Evolutionary conservation across 2,329 filamentous ascomycete genomes (phyloP), one percentile per base, ranked within the genome.

Genomic region (Colletotrichum noveboracense): DNA sequence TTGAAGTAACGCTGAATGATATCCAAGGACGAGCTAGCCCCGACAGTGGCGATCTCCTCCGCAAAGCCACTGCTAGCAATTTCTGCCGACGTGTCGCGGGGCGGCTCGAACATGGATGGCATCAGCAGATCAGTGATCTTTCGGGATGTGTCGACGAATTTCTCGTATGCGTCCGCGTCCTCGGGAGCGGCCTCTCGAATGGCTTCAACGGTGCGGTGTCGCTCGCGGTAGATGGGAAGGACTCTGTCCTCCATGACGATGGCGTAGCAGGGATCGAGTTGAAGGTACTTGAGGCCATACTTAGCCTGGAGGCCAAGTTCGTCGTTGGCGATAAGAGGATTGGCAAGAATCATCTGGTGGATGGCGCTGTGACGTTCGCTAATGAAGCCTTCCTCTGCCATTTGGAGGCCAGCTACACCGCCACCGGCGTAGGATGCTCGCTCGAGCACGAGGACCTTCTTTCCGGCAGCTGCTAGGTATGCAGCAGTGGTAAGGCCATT

Each of bases 401-500:
- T 62, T 18, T 28, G 55, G 3, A 69, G 55, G 18, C 71, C 74
- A 1, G 66, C 71, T 2, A 67, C 74, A 8, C 71, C 74, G 21
- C 74, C 74, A 9, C 74, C 74, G 2, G 66, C 56, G 34, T 68
- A 70, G 7, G 58, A 26, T 6, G 66, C 55, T 28, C 48, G 60
- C 24, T 76, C 74, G 3, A 75, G 43, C 4, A 75, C 74, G 4
- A 76, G 58, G 16, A 76, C 74, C 21, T 67, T 75, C 38, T 28
- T 58, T 6, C 71, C 69, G 14, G 71, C 71, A 24, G 52, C 73
- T 13, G 74, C 74, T 2, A 76, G 60, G 38, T 76, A 76, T 8
- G 74, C 74, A 26, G 74, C 74, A 21, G 74, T 60, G 14, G 71
- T 75, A 7, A 76, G 65, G 7, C 74, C 74, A 62, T 76, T 76